Evolutionary conservation across 495 filamentous ascomycete species (phyloP), one percentile per base, ranked within the genome.

Genomic region (Penicillium subrubescens): DNA sequence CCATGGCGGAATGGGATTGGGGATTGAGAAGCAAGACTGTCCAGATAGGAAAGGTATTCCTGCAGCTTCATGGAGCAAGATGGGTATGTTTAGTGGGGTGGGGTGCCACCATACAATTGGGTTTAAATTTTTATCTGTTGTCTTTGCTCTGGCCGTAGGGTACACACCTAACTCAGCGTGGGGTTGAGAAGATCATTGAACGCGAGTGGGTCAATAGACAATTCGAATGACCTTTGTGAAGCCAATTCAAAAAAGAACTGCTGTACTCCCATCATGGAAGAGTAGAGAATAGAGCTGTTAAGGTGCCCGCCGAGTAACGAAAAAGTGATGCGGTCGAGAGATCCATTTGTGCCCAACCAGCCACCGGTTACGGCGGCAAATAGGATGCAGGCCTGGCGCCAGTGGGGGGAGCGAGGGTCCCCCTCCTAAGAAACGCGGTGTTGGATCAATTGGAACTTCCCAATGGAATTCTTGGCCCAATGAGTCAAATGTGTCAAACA

Each of bases 281-380:
- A 15, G 33, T 7, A 14, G 53, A 14, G 33, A 56, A 39, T 44
- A 33, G 19, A 12, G 34, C 59, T 41, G 34, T 37, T 23, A 37
- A 34, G 44, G 35, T 59, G 44, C 55, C 60, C 34, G 60, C 54
- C 64, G 46, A 60, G 39, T 39, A 39, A 61, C 39, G 39, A 54
- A 54, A 65, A 63, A 66, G 61, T 66, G 65, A 73, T 67, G 71
- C 68, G 63, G 68, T 71, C 60, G 57, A 66, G 25, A 35, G 21
- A 50, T 59, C 63, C 61, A 66, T 80, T 74, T 72, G 70, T 80
- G 75, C 78, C 78, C 78, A 78, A 79, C 71, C 69, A 62, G 63
- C 64, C 67, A 71, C 68, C 74, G 75, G 66, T 62, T 72, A 69
- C 65, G 64, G 74, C 74, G 75, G 73, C 67, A 75, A 73, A 75